Conservation (phyloP, 495 filamentous ascomycete species). For the Aspergillus ostianus region DNA sequence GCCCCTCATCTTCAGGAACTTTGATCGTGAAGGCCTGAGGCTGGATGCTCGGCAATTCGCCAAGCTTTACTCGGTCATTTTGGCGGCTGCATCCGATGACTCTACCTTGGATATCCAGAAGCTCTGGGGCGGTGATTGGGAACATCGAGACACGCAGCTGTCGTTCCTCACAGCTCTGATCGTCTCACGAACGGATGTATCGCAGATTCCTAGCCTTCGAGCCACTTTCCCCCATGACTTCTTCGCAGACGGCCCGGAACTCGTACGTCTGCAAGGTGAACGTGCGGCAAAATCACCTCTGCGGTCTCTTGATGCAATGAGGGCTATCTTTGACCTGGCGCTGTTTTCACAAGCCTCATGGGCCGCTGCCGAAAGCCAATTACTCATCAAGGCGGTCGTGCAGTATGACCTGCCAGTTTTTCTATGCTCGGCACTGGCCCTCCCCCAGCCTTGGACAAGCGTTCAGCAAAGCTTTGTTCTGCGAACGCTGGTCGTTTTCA, state of each 20-base stretch:
- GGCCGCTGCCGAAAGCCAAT: slow-evolving; percentile 62
- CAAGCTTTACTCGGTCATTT: slow-evolving; percentile 70
- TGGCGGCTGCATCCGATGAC: slow-evolving; percentile 64
- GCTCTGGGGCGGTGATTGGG: slow-evolving; percentile 91
- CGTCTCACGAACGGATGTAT: slow-evolving; percentile 73
- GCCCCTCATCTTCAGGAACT: slow-evolving; percentile 74
- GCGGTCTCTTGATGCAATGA: slow-evolving; percentile 82
- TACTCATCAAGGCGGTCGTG: slow-evolving; percentile 51
- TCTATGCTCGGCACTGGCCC: slow-evolving; percentile 70
- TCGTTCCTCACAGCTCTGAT: slow-evolving; percentile 85
- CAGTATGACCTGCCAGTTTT: slow-evolving; percentile 62
- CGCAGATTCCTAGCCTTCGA: slow-evolving; percentile 75
- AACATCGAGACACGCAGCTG: slow-evolving; percentile 79
- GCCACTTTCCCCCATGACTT: slow-evolving; percentile 73
- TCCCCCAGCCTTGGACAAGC: slow-evolving; percentile 63
- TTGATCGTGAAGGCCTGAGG: slow-evolving; percentile 76
- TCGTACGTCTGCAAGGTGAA: slow-evolving; percentile 67
- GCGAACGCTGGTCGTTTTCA: slow-evolving; percentile 59
- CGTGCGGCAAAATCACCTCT: slow-evolving; percentile 80
- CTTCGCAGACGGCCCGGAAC: slow-evolving; percentile 68
- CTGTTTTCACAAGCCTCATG: slow-evolving; percentile 64
- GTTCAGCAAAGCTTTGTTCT: slow-evolving; percentile 62
- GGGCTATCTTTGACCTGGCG: slow-evolving; percentile 75
- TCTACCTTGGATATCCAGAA: slow-evolving; percentile 69
- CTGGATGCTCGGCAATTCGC: slow-evolving; percentile 78